A percentile compares a stretch with the other conserved stretches of the same genome.
phyloP scores from a whole-genome alignment of 176 grass and related monocot genomes.

The Oryza glaberrima region DNA sequence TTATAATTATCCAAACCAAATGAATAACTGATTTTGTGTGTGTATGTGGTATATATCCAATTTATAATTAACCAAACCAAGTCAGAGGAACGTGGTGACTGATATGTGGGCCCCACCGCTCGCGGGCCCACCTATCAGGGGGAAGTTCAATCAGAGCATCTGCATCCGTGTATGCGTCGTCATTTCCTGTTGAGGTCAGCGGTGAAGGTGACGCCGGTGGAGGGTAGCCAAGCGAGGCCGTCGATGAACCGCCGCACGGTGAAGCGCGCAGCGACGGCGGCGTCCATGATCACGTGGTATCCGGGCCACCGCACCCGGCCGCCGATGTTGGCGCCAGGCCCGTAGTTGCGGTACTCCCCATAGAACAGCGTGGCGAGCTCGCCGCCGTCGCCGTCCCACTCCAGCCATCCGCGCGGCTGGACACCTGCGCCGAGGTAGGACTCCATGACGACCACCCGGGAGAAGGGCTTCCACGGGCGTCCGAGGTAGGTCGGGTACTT shows the following conservation, averaged over 20 bases:
- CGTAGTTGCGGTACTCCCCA: constrained; percentile 79
- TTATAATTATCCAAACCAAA: not conserved
- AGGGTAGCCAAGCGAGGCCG: constrained; percentile 74
- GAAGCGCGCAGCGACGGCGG: constrained; percentile 58
- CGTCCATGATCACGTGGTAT: constrained; percentile 75
- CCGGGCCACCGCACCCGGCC: constrained; percentile 78
- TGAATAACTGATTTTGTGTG: not conserved
- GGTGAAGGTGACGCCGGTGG: constrained; percentile 70
- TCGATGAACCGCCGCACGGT: constrained; percentile 85
- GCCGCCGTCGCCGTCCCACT: constrained; percentile 54
- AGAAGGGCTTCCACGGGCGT: constrained; percentile 85
- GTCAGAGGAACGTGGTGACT: no score
- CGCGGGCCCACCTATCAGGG: no score
- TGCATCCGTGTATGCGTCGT: not conserved
- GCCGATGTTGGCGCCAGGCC: constrained; percentile 52
- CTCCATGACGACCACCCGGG: constrained; percentile 77
- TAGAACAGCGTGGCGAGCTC: constrained; percentile 68
- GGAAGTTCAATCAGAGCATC: no score
- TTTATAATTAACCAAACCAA: not conserved
- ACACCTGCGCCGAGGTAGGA: constrained; percentile 68
- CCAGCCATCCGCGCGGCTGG: constrained; percentile 66
- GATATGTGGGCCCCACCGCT: no score
- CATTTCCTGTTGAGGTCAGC: constrained; percentile 68
- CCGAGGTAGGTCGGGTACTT: constrained; percentile 68
- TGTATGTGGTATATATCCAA: no score